phyloP scores from a whole-genome alignment of 2,329 filamentous ascomycete genomes.

The Teratosphaeria nubilosa region DNA sequence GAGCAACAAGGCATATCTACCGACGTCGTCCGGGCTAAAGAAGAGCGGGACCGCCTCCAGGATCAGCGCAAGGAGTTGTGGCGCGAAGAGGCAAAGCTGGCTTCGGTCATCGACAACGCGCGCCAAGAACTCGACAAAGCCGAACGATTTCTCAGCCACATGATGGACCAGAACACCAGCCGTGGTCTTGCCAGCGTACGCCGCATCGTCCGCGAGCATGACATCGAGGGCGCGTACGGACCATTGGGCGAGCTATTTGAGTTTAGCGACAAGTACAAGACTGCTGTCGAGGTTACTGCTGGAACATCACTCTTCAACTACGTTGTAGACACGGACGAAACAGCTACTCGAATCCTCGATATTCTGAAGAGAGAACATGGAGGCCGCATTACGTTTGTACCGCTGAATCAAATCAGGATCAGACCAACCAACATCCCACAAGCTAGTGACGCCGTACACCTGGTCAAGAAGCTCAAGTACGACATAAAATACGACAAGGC shows the following conservation, averaged over 20 bases:
- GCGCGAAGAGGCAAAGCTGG: slow-evolving; percentile 79
- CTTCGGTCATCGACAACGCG: slow-evolving; percentile 65
- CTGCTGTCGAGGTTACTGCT: slow-evolving; percentile 85
- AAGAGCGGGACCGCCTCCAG: slow-evolving; percentile 64
- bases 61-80: slow-evolving; percentile 83
- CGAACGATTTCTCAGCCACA: slow-evolving; percentile 66
- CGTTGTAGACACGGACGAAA: slow-evolving; percentile 83
- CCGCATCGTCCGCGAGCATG: slow-evolving; percentile 66
- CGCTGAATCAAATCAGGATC: slow-evolving; percentile 68
- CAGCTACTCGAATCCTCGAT: slow-evolving; percentile 71
- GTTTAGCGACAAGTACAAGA: slow-evolving; percentile 72
- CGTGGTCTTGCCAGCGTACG: slow-evolving; percentile 80
- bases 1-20: slow-evolving; percentile 63
- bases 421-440: slow-evolving; percentile 67
- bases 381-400: slow-evolving; percentile 90
- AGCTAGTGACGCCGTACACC: slow-evolving; percentile 75
- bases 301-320: slow-evolving; percentile 92
- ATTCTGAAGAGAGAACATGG: slow-evolving; percentile 67
- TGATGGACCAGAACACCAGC: slow-evolving; percentile 83
- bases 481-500: slow-evolving; percentile 70
- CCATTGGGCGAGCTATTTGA: slow-evolving; percentile 88
- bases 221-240: slow-evolving; percentile 80
- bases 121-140: slow-evolving; percentile 67
- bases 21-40: slow-evolving; percentile 65
- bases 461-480: slow-evolving; percentile 76